These are phyloP conservation scores for Chalaropsis ovoidea DNA, from an alignment of 2,329 filamentous ascomycete species.

Conservation along the genomic window DNA sequence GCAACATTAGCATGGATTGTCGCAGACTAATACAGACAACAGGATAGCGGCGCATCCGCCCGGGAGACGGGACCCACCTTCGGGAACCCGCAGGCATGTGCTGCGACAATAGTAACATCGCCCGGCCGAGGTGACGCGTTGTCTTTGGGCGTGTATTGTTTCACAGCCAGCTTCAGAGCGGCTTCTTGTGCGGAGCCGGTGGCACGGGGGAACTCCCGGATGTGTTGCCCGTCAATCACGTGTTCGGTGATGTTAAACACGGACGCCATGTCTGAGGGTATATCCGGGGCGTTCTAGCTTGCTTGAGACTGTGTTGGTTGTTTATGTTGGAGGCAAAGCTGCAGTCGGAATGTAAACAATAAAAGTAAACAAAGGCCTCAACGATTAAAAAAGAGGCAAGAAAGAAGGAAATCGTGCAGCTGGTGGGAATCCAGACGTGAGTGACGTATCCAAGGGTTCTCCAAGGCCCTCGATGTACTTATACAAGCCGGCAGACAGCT, in stretches of 20 bases:
- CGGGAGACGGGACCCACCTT: slow-evolving; percentile 47
- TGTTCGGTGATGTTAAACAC: slow-evolving; percentile 37
- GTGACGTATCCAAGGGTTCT: too few species aligned
- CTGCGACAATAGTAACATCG: slow-evolving; percentile 74
- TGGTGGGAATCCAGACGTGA: too few species aligned
- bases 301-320: not conserved
- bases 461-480: too few species aligned
- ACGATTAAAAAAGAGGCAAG: not conserved
- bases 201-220: slow-evolving; percentile 69
- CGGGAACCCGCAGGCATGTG: slow-evolving; percentile 85
- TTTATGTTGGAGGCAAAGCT: not conserved
- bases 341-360: not conserved
- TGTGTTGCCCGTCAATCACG: slow-evolving; percentile 61
- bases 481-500: too few species aligned
- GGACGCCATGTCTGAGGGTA: not conserved
- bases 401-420: not conserved
- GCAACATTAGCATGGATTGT: not conserved
- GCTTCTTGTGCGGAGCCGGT: slow-evolving; percentile 66
- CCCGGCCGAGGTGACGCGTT: slow-evolving; percentile 58
- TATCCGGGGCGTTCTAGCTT: not conserved
- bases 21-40: not conserved
- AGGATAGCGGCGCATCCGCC: not conserved
- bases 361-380: not conserved
- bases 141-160: slow-evolving; percentile 74
- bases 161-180: slow-evolving; percentile 61